phyloP scores from a whole-genome alignment of 805 yeast genomes.

The Yamadazyma paraphyllophila region DNA sequence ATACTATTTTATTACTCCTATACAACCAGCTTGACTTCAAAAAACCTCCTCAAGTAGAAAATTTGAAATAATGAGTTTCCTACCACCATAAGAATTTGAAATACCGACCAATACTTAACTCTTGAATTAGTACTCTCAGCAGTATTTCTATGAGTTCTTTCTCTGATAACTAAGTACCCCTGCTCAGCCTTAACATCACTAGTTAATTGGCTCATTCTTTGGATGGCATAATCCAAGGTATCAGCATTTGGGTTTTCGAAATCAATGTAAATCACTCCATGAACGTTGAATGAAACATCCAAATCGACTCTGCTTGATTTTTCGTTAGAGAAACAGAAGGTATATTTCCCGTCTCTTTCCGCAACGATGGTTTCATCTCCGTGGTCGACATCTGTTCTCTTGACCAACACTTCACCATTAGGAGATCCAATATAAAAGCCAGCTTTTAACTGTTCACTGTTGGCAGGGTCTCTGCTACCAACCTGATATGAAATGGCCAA shows the following conservation, averaged over 20 bases:
- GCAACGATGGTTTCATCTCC: constrained; percentile 77
- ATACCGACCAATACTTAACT: constrained; percentile 96
- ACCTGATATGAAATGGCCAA: constrained; percentile 88
- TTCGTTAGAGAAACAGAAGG: constrained; percentile 91
- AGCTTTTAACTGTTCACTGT: constrained; percentile 59
- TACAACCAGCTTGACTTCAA: constrained; percentile 89
- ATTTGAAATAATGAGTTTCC: constrained; percentile 90
- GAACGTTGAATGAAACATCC: constrained; percentile 93
- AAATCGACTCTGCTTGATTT: constrained; percentile 66
- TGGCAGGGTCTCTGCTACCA: constrained; percentile 79
- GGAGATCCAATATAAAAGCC: constrained; percentile 57
- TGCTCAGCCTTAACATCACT: constrained; percentile 90
- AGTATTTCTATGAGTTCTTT: constrained; percentile 96
- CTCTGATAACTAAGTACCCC: constrained; percentile 90
- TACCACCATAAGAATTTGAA: constrained; percentile 84
- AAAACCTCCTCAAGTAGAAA: constrained; percentile 88
- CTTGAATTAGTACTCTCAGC: constrained; percentile 97
- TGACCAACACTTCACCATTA: constrained; percentile 47
- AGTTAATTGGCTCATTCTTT: constrained; percentile 69
- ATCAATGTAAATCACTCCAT: constrained; percentile 86
- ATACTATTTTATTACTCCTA: constrained; percentile 31
- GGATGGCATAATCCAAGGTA: constrained; percentile 80
- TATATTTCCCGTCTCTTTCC: constrained; percentile 65
- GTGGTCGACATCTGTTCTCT: constrained; percentile 61
- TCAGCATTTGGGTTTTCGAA: constrained; percentile 72